Conservation (phyloP, 2,329 filamentous ascomycete genomes). For the Orbilia quercus region DNA sequence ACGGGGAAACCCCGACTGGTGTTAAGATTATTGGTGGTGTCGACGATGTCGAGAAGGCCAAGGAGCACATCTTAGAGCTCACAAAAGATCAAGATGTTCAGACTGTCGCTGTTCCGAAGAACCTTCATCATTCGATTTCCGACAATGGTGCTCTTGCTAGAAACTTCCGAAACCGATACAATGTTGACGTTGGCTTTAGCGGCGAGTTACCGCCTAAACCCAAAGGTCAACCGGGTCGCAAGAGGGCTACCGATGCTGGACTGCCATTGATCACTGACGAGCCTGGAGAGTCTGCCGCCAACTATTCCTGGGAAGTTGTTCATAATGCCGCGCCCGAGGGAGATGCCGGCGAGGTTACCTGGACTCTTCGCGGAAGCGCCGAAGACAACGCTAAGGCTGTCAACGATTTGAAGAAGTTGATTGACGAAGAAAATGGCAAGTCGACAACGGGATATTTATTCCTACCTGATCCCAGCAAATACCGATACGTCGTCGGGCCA, state of each 20-base stretch:
- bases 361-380: constrained; percentile 82
- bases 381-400: constrained; percentile 87
- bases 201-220: constrained; percentile 78
- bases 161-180: constrained; percentile 82
- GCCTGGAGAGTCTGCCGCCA: constrained; percentile 68
- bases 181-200: constrained; percentile 90
- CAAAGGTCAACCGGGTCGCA: constrained; percentile 65
- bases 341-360: constrained; percentile 75
- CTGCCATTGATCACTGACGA: constrained; percentile 95
- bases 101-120: constrained; percentile 83
- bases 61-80: constrained; percentile 81
- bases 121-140: constrained; percentile 83
- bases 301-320: constrained; percentile 85
- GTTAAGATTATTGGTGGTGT: constrained; percentile 86
- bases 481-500: constrained; percentile 88
- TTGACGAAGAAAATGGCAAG: constrained; percentile 77
- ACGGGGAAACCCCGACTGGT: constrained; percentile 71
- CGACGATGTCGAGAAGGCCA: constrained; percentile 82
- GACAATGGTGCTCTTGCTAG: constrained; percentile 96
- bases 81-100: constrained; percentile 89
- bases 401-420: constrained; percentile 76
- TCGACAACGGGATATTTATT: constrained; percentile 85
- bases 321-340: constrained; percentile 68
- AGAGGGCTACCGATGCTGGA: constrained; percentile 71
- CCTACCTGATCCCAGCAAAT: constrained; percentile 86